Base-by-base conservation (phyloP, 805 yeast genomes). In the Sugiyamaella chiloensis region DNA sequence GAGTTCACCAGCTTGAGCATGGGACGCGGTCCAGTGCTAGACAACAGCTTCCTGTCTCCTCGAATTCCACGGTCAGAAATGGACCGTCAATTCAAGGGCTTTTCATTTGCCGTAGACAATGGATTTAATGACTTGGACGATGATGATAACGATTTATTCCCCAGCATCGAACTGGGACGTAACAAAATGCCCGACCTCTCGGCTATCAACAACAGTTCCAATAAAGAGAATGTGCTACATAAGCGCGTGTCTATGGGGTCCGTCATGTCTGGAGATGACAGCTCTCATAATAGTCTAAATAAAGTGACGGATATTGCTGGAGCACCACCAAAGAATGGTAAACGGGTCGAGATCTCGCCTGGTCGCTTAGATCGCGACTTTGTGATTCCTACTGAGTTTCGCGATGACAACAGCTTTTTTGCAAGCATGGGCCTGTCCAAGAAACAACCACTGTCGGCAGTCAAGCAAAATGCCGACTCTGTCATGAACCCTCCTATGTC, bases 361-460 rank as follows among this genome's bases (percentile, higher is more conserved):
- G 11, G 14, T 9, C 32, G 32, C 4, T 19, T 12, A 5, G 21
- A 34, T 5, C 37, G 37, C 23, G 48, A 42, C n/a, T 48, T 53
- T 26, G 42, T 37, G 8, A 46, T 53, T 19, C 57, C 57, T 5
- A 42, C 47, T 19, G 57, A 44, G 17, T 53, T 47, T 32, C 34
- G 48, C 5, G 54, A 53, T 17, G 57, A 53, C 35, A 51, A 44
- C 26, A 48, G 53, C 12, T 49, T 53, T 41, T 32, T 44, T 29
- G 43, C 43, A 2, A 21, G 20, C 17, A 9, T 44, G 29, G 47
- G 47, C 5, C n/a, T 44, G 37, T 16, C 37, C 12, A 26, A 7
- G 9, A 34, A 6, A 16, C 16, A 34, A 6, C 37, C 37, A 21
- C 9, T 11, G 20, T 16, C 16, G 14, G 32, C 24, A 6, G 40